These are phyloP conservation scores for Hamamelis virginiana DNA, from an alignment of 164 flowering plant genomes.

Conservation along the genomic window DNA sequence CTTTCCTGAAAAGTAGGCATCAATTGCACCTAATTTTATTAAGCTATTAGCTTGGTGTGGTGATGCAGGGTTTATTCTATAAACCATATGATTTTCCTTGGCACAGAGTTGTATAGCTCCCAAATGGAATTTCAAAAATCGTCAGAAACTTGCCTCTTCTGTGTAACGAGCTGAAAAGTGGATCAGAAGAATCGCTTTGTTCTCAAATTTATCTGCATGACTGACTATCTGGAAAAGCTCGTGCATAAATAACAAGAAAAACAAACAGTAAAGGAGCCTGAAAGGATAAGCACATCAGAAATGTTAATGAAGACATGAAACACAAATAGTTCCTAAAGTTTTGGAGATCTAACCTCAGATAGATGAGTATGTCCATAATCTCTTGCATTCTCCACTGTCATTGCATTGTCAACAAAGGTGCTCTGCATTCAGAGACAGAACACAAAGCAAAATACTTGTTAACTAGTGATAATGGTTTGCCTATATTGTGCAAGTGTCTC, in stretches of 20 bases:
- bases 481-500: background rate
- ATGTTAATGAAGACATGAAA: conserved; percentile 3
- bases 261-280: background rate
- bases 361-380: conserved; percentile 92
- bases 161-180: conserved; percentile 90
- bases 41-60: too few relatives aligned
- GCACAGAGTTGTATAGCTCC: too few relatives aligned
- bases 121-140: background rate
- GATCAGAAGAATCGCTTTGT: conserved; percentile 85
- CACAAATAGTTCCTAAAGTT: background rate
- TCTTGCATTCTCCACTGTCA: conserved; percentile 76
- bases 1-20: too few relatives aligned
- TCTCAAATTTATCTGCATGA: conserved; percentile 64
- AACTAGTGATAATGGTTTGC: background rate
- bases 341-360: conserved; percentile 56
- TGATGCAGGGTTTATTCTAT: background rate
- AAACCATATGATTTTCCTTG: background rate
- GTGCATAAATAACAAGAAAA: background rate
- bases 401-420: conserved; percentile 59
- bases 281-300: background rate
- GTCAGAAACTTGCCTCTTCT: conserved; percentile 35
- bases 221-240: conserved; percentile 47
- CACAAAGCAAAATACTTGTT: background rate
- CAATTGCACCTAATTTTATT: too few relatives aligned
- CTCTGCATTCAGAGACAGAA: conserved; percentile 44